phyloP scores from a whole-genome alignment of 163 green algal genomes.

The Chlorella variabilis region DNA sequence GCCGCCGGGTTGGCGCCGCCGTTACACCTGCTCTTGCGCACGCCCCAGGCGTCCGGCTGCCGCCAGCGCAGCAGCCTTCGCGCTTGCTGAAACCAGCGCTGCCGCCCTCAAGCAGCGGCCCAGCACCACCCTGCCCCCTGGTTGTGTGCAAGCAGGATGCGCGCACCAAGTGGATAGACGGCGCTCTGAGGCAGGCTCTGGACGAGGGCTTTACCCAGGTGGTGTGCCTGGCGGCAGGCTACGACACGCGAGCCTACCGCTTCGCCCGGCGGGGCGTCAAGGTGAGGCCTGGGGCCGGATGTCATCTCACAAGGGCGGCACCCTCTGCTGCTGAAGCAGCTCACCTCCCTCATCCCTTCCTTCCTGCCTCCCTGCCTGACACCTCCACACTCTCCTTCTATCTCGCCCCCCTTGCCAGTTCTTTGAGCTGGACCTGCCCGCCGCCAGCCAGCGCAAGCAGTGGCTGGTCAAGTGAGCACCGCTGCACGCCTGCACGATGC shows the following conservation, averaged over 20 bases:
- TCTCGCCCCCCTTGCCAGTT: not conserved
- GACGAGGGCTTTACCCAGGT: conserved; percentile 69
- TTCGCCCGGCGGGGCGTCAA: conserved; percentile 53
- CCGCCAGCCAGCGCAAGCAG: conserved; percentile 22
- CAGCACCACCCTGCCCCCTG: not conserved
- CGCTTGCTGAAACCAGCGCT: too few species aligned
- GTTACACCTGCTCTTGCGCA: too few species aligned
- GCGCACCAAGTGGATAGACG: conserved; percentile 79
- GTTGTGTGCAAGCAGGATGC: conserved; percentile 49
- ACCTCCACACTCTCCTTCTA: not conserved
- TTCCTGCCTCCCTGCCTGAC: not conserved
- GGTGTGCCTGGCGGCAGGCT: conserved; percentile 74
- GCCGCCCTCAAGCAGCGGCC: not conserved
- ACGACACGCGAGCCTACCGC: conserved; percentile 76
- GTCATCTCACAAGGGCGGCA: too few species aligned
- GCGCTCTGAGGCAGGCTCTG: conserved; percentile 49
- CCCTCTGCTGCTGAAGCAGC: too few species aligned
- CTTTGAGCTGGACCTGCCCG: conserved; percentile 28
- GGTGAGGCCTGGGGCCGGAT: conserved; percentile 7
- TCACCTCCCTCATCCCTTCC: not conserved
- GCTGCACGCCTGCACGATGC: too few species aligned
- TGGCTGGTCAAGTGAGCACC: not conserved
- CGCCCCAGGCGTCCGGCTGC: too few species aligned
- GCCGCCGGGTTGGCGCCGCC: too few species aligned
- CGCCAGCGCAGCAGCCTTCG: too few species aligned